Base-by-base conservation (phyloP, 345 rosid genomes). In the Cardiospermum halicacabum region DNA sequence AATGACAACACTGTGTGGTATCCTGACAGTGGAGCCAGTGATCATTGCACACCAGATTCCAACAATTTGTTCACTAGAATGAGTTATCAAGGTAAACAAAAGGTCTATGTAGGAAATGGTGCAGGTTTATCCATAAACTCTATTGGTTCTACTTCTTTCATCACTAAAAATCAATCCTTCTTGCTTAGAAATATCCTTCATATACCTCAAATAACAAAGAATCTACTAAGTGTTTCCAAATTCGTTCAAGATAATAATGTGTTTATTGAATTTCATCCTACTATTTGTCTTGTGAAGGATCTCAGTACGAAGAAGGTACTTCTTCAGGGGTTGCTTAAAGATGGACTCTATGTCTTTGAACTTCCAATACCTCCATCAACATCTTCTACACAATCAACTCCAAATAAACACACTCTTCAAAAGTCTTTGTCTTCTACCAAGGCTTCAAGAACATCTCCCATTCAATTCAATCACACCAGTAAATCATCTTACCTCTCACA, bases 291-390 rank as follows among this genome's bases (percentile, higher is more conserved):
- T 65, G 39, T 56, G 12, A 66, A 66, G 43, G 62, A 66, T 18
- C 24, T 0, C 12, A 2, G 3, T 37, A 5, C 51, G 34, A 6
- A 39, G 37, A 40, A 10, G 0, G 7, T 21, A 11, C 50, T 65
- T 13, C 59, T 53, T 5, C n/a, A 0, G 2, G 51, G 54, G 2
- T 6, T 6, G 4, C 5, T 18, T 55, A 18, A 36, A 0, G 6
- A 55, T 16, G 40, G 69, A 1, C n/a, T 66, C 1, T 55, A 66
- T 36, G 61, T 40, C 42, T 55, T 13, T 40, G 15, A 36, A 27
- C 0, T 60, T 39, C 6, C 10, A 34, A 4, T 34, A 34, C 39
- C 10, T 34, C n/a, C n/a, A n/a, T n/a, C n/a, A n/a, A n/a, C n/a
- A n/a, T n/a, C n/a, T n/a, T n/a, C n/a, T n/a, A n/a, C n/a, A n/a